A percentile compares a stretch with the other conserved stretches of the same genome.
Evolutionary conservation across 108 stramenopile species (phyloP).

Genomic region (Nitzschia sp.): DNA sequence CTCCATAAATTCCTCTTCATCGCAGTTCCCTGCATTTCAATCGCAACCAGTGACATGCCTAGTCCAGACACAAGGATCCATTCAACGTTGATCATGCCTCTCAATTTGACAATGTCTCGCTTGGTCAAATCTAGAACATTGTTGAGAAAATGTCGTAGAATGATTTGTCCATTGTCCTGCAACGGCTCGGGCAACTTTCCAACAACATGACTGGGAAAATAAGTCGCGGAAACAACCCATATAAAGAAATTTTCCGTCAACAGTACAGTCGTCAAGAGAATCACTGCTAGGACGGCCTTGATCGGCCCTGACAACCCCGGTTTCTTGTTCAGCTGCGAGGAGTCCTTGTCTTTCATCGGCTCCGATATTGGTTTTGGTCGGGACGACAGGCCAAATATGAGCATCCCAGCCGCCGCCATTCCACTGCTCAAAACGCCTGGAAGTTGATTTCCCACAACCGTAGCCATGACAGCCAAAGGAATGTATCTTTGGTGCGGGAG

Average conservation of each 20-base stretch:
- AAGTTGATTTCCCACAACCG: slow-evolving; percentile 40
- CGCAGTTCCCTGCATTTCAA: slow-evolving; percentile 51
- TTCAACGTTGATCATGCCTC: slow-evolving; percentile 73
- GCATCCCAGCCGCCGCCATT: slow-evolving; percentile 29
- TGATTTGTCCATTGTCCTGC: slow-evolving; percentile 78
- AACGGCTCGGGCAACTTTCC: slow-evolving; percentile 48
- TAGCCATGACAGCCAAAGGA: slow-evolving; percentile 31
- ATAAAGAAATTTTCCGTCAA: slow-evolving; percentile 81
- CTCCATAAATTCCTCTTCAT: slow-evolving; percentile 53
- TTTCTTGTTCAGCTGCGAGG: neutral
- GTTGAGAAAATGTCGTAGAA: slow-evolving; percentile 47
- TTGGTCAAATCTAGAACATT: slow-evolving; percentile 48
- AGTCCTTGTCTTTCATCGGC: neutral
- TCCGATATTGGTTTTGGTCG: slow-evolving; percentile 18
- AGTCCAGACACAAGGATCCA: slow-evolving; percentile 70
- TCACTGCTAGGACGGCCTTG: slow-evolving; percentile 20
- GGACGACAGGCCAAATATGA: slow-evolving; percentile 34
- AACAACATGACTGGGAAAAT: slow-evolving; percentile 43
- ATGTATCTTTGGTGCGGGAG: slow-evolving; percentile 45
- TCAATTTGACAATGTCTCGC: slow-evolving; percentile 52
- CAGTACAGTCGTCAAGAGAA: slow-evolving; percentile 50
- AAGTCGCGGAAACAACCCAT: slow-evolving; percentile 86
- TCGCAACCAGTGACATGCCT: slow-evolving; percentile 56
- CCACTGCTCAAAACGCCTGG: slow-evolving; percentile 33
- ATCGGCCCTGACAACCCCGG: slow-evolving; percentile 17